Conservation (phyloP, 2,329 filamentous ascomycete species). For the Helminthosporium solani region DNA sequence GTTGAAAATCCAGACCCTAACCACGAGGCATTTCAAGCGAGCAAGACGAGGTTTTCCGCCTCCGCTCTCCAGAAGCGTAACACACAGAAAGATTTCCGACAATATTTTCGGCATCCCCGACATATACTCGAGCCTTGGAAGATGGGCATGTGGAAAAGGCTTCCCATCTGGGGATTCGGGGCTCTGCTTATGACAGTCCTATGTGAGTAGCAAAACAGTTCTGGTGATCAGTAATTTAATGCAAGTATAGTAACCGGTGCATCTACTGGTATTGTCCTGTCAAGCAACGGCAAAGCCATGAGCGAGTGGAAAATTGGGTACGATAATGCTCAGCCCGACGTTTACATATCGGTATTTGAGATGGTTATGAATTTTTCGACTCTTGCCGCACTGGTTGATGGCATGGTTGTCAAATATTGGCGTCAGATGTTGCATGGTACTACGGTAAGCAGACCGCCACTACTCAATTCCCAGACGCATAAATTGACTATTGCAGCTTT, state of each 20-base stretch:
- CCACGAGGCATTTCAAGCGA: neutral
- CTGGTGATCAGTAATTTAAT: neutral
- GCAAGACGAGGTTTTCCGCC: neutral
- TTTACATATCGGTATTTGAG: slow-evolving; percentile 23
- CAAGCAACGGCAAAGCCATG: slow-evolving; percentile 13
- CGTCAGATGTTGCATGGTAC: slow-evolving; percentile 17
- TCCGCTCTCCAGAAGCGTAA: neutral
- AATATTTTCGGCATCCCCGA: slow-evolving; percentile 21
- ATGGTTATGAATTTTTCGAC: slow-evolving; percentile 21
- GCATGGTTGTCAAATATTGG: slow-evolving; percentile 24
- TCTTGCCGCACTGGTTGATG: slow-evolving; percentile 20
- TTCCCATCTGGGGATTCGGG: slow-evolving; percentile 23
- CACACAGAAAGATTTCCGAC: slow-evolving; percentile 1
- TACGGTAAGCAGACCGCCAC: slow-evolving; percentile 10
- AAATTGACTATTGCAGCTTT: slow-evolving; percentile 10
- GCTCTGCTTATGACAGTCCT: slow-evolving; percentile 14
- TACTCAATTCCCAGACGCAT: neutral
- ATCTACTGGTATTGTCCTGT: slow-evolving; percentile 20
- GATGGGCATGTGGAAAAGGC: slow-evolving; percentile 16
- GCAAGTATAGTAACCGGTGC: slow-evolving; percentile 14
- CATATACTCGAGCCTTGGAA: slow-evolving; percentile 23
- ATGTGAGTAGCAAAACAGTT: slow-evolving; percentile 7
- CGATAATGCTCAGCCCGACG: slow-evolving; percentile 18
- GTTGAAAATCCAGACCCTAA: neutral
- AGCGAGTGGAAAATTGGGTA: slow-evolving; percentile 19